A percentile compares a stretch with the other conserved stretches of the same genome.
phyloP scores from a whole-genome alignment of 768 basidiomycete genomes.

The Tylopilus subfusipes region DNA sequence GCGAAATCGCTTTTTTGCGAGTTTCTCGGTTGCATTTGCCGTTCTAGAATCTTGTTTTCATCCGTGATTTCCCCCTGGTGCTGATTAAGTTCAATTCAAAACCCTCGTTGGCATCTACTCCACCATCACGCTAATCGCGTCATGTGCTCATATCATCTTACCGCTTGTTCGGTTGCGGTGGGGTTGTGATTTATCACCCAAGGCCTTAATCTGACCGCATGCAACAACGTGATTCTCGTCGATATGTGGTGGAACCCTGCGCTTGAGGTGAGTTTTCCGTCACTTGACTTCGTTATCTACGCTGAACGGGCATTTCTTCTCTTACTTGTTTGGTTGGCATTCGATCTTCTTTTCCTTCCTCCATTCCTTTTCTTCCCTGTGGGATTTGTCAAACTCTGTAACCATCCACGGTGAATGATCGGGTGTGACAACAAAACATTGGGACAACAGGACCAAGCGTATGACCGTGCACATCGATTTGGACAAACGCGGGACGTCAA shows the following conservation, averaged over 20 bases:
- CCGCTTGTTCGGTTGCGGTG: slow-evolving; percentile 1
- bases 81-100: slow-evolving; percentile 13
- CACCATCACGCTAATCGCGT: not conserved
- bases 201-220: slow-evolving; percentile 89
- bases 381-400: not conserved
- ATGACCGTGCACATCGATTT: slow-evolving; percentile 86
- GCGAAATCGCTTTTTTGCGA: not conserved
- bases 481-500: slow-evolving; percentile 85
- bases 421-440: not conserved
- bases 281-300: not conserved
- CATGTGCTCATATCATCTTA: not conserved
- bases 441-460: slow-evolving; percentile 74
- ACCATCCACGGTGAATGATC: not conserved
- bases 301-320: slow-evolving; percentile 6
- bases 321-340: not conserved
- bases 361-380: not conserved
- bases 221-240: slow-evolving; percentile 90
- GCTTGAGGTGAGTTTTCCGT: slow-evolving; percentile 53
- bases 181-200: slow-evolving; percentile 5
- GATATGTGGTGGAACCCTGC: slow-evolving; percentile 97
- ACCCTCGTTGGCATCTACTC: not conserved
- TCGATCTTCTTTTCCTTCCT: not conserved
- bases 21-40: not conserved
- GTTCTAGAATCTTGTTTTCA: not conserved
- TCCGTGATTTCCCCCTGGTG: not conserved